Evolutionary conservation across 768 basidiomycete species (phyloP), one percentile per base, ranked within the genome.

Genomic region (Serpula lacrymans): DNA sequence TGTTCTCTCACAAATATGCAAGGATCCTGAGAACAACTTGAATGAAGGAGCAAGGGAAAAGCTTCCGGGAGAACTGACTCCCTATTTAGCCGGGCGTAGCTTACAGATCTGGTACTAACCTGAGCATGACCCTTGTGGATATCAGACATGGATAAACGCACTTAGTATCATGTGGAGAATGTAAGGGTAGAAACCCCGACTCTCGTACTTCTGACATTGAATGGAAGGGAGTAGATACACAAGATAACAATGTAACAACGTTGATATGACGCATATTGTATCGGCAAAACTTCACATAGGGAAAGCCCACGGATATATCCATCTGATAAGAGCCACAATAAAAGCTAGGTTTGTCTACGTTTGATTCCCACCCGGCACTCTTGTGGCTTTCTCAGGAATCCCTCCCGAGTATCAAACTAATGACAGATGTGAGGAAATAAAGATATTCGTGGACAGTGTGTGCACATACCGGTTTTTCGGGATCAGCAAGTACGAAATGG

Each of bases 341-440:
- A 30, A 27, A 12, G 13, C 23, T 39, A 63, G 43, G 45, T 28
- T 41, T 78, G 72, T 41, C 88, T 72, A 33, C 81, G 75, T 59
- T 72, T 80, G 53, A 92, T 74, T 17, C 88, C 87, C 31, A 92
- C 81, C 39, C 58, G 65, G 54, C 88, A 91, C 14, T 63, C 68
- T 22, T 86, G 60, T 0, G 90, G 90, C 67, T 93, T 94, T 50
- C 91, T 71, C 46, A 94, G 66, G 68, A 95, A 94, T 2, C 92
- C 92, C 65, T 95, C 91, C 12, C 78, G 68, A 1, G 83, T 89
- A 26, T 77, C 70, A 39, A 93, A 64, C 82, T 89, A 31, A 51
- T 9, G 37, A 30, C 37, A 27, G 24, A 23, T n/a, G 6, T 37
- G 29, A 25, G 36, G 45, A 24, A 40, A 52, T 12, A 38, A 48